Evolutionary conservation across 306 rosid genomes (phyloP).

Genomic region (Malus sylvestris): DNA sequence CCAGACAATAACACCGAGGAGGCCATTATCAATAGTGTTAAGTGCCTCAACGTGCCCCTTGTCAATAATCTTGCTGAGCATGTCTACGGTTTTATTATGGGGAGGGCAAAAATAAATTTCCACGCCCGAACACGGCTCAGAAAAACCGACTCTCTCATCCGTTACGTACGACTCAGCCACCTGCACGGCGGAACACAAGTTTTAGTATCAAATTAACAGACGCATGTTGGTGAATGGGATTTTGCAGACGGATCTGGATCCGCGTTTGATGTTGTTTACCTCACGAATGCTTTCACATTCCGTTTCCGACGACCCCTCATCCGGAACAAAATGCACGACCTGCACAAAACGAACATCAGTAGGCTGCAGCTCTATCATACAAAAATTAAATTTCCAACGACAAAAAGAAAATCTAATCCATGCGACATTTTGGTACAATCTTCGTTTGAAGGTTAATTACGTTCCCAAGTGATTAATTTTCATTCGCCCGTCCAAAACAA

Average conservation of each 20-base stretch:
- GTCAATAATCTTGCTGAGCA: constrained; percentile 67
- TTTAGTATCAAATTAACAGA: not conserved
- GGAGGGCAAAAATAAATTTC: constrained; percentile 97
- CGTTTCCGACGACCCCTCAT: constrained; percentile 33
- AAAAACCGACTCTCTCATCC: constrained; percentile 91
- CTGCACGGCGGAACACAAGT: constrained; percentile 26
- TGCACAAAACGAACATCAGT: constrained; percentile 13
- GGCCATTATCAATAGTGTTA: constrained; percentile 78
- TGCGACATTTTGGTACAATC: not conserved
- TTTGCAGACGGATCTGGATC: not conserved
- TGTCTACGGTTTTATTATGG: constrained; percentile 64
- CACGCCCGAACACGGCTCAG: constrained; percentile 73
- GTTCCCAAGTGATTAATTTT: not conserved
- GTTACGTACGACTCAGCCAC: constrained; percentile 61
- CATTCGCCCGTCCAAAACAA: not conserved
- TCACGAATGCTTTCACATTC: constrained; percentile 52
- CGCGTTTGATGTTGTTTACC: constrained; percentile 32
- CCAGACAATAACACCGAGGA: constrained; percentile 98
- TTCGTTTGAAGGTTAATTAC: not conserved
- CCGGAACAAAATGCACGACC: constrained; percentile 72
- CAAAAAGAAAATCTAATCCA: not conserved
- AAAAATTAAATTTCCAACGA: not conserved
- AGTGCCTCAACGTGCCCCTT: constrained; percentile 72
- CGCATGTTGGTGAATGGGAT: not conserved
- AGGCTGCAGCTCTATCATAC: not conserved